Conservation (phyloP, 352 stramenopile genomes). For the Globisporangium nagaii region DNA sequence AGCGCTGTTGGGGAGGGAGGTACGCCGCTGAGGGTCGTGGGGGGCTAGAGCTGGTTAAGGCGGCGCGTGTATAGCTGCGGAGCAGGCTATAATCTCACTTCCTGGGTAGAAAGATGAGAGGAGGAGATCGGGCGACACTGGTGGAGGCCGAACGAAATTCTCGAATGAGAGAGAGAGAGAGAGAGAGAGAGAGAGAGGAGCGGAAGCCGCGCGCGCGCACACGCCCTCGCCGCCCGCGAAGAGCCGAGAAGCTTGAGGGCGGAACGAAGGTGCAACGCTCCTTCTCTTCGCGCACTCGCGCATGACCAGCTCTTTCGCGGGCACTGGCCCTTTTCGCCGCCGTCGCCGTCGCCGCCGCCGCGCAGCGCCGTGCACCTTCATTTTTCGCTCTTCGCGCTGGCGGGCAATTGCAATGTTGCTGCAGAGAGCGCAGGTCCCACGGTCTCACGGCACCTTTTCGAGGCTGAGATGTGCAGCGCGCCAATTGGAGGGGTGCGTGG, state of each 20-base stretch:
- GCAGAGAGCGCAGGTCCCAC: slow-evolving; percentile 4
- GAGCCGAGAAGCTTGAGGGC: neutral
- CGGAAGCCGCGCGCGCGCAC: neutral
- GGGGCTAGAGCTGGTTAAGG: slow-evolving; percentile 2
- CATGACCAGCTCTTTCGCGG: slow-evolving; percentile 2
- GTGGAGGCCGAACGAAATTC: slow-evolving; percentile 46
- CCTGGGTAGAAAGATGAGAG: slow-evolving; percentile 23
- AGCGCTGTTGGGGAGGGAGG: slow-evolving; percentile 8
- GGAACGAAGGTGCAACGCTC: neutral
- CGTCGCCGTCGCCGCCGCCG: neutral
- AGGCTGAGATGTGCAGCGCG: slow-evolving; percentile 1
- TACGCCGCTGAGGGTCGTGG: slow-evolving; percentile 26
- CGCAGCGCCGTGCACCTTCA: neutral
- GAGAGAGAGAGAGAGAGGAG: neutral
- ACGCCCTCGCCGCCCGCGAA: neutral
- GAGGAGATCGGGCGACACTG: slow-evolving; percentile 21
- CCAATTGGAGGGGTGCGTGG: neutral
- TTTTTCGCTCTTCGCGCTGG: no score
- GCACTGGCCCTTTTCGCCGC: slow-evolving; percentile 3
- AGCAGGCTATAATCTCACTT: slow-evolving; percentile 27
- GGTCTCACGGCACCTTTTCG: neutral
- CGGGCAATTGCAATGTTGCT: no score
- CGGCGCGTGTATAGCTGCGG: slow-evolving; percentile 15
- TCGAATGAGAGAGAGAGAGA: slow-evolving; percentile 18
- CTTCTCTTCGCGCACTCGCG: neutral